Evolutionary conservation across 176 grass and related monocot genomes (phyloP), one percentile per base, ranked within the genome.

Genomic region (Cymbopogon citratus): DNA sequence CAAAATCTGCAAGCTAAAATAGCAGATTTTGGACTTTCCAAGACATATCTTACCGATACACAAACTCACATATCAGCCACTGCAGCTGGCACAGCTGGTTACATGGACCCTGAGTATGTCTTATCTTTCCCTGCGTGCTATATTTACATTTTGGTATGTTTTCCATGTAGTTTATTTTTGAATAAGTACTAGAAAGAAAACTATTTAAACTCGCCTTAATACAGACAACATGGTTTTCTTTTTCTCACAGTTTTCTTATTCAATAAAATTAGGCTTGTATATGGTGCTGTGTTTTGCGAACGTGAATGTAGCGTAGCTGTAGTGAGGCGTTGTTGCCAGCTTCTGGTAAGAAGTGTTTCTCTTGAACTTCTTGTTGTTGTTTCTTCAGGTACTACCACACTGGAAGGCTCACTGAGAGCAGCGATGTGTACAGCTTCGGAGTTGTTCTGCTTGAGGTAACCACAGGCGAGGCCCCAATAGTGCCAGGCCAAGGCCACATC

Each of bases 41-140:
- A 79, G 74, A n/a, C 80, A 5, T 87, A 69, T 69, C 12, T 7
- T 14, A 70, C 15, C 12, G 39, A 77, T 36, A 31, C 41, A 43
- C 64, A 87, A n/a, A 74, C 63, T 24, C 84, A 89, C 36, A 72
- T 85, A 43, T 29, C 77, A 24, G 65, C 24, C 3, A 69, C 78
- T n/a, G 34, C 69, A 54, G 57, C 77, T 57, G 92, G 87, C 11
- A 89, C 92, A 28, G 43, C 49, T 6, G 92, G 89, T 29, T 94
- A 91, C 63, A 81, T 94, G 1, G 89, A 91, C 63, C 89, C 89
- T 25, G 81, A 91, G 92, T 94, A 73, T n/a, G 84, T 87, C 23
- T 12, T 59, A 11, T 59, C n/a, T 66, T 1, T 41, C 44, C 62
- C 25, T 28, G 6, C 41, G 7, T 41, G 61, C 26, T 16, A 0